A percentile compares a stretch with the other conserved stretches of the same genome.
These are phyloP conservation scores for Boletus reticuloceps DNA, from an alignment of 768 basidiomycete genomes.

Conservation along the genomic window DNA sequence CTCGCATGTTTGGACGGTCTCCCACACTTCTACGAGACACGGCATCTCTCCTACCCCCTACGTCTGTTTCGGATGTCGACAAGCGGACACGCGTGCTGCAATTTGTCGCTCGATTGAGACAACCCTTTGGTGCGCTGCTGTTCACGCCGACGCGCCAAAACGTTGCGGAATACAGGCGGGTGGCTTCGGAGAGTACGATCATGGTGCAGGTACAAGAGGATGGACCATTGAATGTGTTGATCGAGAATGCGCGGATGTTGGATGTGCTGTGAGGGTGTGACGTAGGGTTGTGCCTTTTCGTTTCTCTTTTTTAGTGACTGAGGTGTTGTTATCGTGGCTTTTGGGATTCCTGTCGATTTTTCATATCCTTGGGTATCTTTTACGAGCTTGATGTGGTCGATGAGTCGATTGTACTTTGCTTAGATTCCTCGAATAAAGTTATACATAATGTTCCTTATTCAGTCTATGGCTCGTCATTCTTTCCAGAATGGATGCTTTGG, in stretches of 20 bases:
- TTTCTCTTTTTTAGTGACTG: background rate
- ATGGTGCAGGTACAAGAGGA: conserved; percentile 4
- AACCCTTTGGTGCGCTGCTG: conserved; percentile 8
- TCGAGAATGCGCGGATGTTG: background rate
- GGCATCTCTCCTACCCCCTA: background rate
- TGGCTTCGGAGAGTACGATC: conserved; percentile 10
- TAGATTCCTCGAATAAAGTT: too few relatives aligned
- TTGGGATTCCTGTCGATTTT: too few relatives aligned
- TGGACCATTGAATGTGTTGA: background rate
- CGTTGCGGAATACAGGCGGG: conserved; percentile 5
- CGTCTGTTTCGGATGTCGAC: background rate
- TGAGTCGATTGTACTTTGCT: too few relatives aligned
- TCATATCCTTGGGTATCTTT: too few relatives aligned
- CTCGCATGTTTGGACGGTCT: background rate
- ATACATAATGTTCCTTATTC: too few relatives aligned
- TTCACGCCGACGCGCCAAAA: background rate
- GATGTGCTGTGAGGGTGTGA: conserved; percentile 6
- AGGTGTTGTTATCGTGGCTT: background rate
- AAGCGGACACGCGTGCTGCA: background rate
- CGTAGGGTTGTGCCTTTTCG: background rate
- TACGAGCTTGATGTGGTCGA: too few relatives aligned
- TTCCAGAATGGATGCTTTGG: too few relatives aligned
- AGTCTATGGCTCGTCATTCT: too few relatives aligned
- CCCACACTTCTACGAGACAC: background rate
- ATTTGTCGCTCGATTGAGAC: background rate